A percentile compares a stretch with the other conserved stretches of the same genome.
Conservation (phyloP, 2,329 filamentous ascomycete species). For the Colletotrichum sp. region DNA sequence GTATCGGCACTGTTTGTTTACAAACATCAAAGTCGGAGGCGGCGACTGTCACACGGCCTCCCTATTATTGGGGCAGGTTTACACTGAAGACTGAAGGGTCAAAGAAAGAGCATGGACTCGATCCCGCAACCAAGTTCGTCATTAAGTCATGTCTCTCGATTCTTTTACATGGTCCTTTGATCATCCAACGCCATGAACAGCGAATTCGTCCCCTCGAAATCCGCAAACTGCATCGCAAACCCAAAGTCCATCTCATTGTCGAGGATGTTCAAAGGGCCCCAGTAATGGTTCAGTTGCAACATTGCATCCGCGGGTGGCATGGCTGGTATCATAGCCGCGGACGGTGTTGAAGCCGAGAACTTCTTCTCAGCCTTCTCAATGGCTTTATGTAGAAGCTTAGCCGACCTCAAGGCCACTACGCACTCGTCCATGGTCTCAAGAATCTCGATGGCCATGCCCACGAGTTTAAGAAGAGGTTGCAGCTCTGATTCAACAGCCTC, state of each 20-base stretch:
- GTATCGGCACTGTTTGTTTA: neutral
- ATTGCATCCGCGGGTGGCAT: constrained; percentile 19
- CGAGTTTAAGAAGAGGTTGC: constrained; percentile 21
- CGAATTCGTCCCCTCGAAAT: constrained; percentile 18
- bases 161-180: neutral
- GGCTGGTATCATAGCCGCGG: neutral
- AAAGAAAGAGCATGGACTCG: neutral
- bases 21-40: neutral
- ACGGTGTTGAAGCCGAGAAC: constrained; percentile 1
- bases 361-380: constrained; percentile 25
- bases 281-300: constrained; percentile 26
- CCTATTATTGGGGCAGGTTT: neutral
- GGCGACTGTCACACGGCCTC: neutral
- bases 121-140: neutral
- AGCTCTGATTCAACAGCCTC: constrained; percentile 24
- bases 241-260: constrained; percentile 29
- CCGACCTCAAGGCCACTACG: constrained; percentile 29
- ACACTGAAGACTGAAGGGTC: neutral
- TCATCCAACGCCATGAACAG: constrained; percentile 8
- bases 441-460: constrained; percentile 28
- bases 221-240: constrained; percentile 24
- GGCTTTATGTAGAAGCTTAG: constrained; percentile 28
- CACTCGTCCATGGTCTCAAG: constrained; percentile 31
- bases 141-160: neutral
- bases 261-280: constrained; percentile 28